These are phyloP conservation scores for Yamadazyma songkhlaensis DNA, from an alignment of 1,139 yeast genomes.

Conservation along the genomic window DNA sequence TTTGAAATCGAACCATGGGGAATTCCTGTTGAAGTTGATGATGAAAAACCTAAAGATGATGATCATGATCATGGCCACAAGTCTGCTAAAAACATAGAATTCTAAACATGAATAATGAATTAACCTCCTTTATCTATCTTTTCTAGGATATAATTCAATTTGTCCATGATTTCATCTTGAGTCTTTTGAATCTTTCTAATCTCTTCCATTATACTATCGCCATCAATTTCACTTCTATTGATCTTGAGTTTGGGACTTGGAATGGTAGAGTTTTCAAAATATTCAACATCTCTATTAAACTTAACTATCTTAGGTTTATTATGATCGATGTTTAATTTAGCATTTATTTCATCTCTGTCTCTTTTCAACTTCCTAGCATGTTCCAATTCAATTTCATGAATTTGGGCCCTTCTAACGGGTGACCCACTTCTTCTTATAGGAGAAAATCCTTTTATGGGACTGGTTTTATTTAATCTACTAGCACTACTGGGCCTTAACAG, in stretches of 20 bases:
- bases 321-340: neutral
- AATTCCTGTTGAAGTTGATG: conserved; percentile 80
- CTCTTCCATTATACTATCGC: conserved; percentile 1
- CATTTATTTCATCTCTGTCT: conserved; percentile 2
- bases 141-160: conserved; percentile 11
- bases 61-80: conserved; percentile 17
- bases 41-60: conserved; percentile 48
- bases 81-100: conserved; percentile 37
- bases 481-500: conserved; percentile 3
- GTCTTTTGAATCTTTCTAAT: conserved; percentile 11
- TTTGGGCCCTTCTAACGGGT: conserved; percentile 31
- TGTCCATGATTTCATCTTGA: conserved; percentile 15
- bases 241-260: conserved; percentile 6
- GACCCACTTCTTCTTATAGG: conserved; percentile 38
- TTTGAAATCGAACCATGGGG: conserved; percentile 93
- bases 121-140: conserved; percentile 2
- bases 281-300: conserved; percentile 15
- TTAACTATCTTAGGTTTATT: conserved; percentile 13
- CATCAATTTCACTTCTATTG: neutral
- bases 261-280: conserved; percentile 6
- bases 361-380: conserved; percentile 9
- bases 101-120: conserved; percentile 15
- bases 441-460: conserved; percentile 12
- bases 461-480: conserved; percentile 1
- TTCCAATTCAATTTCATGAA: conserved; percentile 25